phyloP scores from a whole-genome alignment of 2,329 filamentous ascomycete genomes.

The Aspergillus sojae region DNA sequence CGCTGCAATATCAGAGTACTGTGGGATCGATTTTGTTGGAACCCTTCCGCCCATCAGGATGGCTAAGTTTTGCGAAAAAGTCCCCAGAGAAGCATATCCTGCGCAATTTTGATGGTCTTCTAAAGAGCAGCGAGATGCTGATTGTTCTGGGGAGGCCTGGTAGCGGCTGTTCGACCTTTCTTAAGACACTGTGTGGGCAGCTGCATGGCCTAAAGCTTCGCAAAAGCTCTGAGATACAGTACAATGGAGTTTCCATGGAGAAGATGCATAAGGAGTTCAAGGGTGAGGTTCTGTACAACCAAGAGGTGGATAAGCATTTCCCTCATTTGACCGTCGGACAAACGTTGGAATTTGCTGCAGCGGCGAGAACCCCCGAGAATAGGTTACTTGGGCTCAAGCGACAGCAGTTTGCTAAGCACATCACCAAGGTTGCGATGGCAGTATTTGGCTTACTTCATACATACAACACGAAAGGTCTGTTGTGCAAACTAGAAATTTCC shows the following conservation, averaged over 20 bases:
- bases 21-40: conserved; percentile 62
- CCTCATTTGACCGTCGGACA: conserved; percentile 60
- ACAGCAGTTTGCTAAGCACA: conserved; percentile 45
- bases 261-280: conserved; percentile 69
- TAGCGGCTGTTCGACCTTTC: conserved; percentile 71
- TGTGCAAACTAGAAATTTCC: not conserved
- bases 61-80: conserved; percentile 49
- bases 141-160: conserved; percentile 46
- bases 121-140: conserved; percentile 53
- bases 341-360: conserved; percentile 60
- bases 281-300: conserved; percentile 44
- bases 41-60: conserved; percentile 61
- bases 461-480: conserved; percentile 48
- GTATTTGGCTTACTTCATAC: conserved; percentile 47
- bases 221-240: conserved; percentile 74
- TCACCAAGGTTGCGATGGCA: conserved; percentile 45
- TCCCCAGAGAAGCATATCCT: conserved; percentile 59
- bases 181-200: conserved; percentile 82
- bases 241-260: conserved; percentile 66
- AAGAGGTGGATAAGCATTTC: conserved; percentile 54
- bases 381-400: conserved; percentile 46
- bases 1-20: conserved; percentile 69
- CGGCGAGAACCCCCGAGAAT: conserved; percentile 51
- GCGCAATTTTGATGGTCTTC: conserved; percentile 55
- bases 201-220: conserved; percentile 76